Evolutionary conservation across 768 basidiomycete genomes (phyloP), one percentile per base, ranked within the genome.

Genomic region (Clathrus columnatus): DNA sequence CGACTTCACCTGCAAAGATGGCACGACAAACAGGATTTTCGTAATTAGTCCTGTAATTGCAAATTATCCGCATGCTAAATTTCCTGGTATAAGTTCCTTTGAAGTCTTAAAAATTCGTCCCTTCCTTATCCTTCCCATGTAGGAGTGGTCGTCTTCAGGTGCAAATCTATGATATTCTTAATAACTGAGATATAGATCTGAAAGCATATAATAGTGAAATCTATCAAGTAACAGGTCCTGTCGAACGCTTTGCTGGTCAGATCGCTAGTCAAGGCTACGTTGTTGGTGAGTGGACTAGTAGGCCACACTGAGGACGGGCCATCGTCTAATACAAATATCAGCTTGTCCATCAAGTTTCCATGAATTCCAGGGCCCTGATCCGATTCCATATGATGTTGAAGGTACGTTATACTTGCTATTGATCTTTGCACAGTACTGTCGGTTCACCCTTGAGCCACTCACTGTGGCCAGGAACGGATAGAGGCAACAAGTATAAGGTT

Each of bases 161-260:
- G 65, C 50, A 65, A 1, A 28, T 23, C 24, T 17, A 4, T 16
- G 18, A 20, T 29, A 21, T 49, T 50, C 14, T 14, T 41, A 24
- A 30, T 27, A 42, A 26, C 27, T 50, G 17, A 47, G n/a, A 23
- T 18, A 23, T 20, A 20, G 2, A 17, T 43, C 27, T 20, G n/a
- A 14, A 21, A 21, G 26, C 44, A 10, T 24, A 53, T 17, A 30
- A 32, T 63, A 92, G 91, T 63, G 93, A 95, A 72, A 97, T 97
- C 53, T 97, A 96, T 66, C 89, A 91, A 67, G 91, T 94, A 1
- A 94, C 91, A n/a, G 91, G 91, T 0, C 93, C 93, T 30, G 93
- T 95, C n/a, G 92, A 94, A 67, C 81, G 93, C 49, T 91, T 89
- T 64, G 87, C 87, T 0, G 83, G 86, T 14, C 86, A 88, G 70